phyloP scores from a whole-genome alignment of 75 land plant genomes.

The Larix kaempferi region DNA sequence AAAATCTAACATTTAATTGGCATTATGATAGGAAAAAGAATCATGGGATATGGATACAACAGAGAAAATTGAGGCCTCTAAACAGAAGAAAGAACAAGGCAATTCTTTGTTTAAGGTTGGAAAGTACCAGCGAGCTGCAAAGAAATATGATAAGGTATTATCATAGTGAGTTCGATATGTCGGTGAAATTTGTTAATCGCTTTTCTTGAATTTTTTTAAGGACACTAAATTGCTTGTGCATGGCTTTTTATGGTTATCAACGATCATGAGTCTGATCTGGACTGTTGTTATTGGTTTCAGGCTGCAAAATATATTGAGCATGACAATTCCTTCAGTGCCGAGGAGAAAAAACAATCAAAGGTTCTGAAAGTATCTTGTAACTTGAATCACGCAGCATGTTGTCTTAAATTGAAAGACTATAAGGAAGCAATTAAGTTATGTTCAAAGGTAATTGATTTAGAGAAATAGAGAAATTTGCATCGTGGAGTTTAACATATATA shows the following conservation, averaged over 20 bases:
- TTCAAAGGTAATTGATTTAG: conserved; percentile 39
- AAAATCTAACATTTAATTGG: conserved; percentile 1
- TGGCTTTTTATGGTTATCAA: not conserved
- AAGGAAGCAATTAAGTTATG: conserved; percentile 41
- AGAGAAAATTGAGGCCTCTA: conserved; percentile 66
- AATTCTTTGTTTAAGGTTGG: conserved; percentile 61
- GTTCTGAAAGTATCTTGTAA: conserved; percentile 57
- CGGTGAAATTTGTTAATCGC: not conserved
- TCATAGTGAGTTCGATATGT: too few relatives aligned
- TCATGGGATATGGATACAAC: conserved; percentile 69
- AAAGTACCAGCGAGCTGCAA: conserved; percentile 54
- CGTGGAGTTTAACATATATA: not conserved
- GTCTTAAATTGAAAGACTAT: conserved; percentile 61
- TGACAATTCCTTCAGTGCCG: conserved; percentile 53
- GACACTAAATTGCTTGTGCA: not conserved
- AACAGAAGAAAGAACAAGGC: conserved; percentile 68
- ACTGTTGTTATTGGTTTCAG: conserved; percentile 20
- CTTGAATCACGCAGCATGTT: conserved; percentile 76
- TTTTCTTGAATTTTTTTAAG: not conserved
- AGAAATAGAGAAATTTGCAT: not conserved
- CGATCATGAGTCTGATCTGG: not conserved
- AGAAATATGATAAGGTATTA: conserved; percentile 69
- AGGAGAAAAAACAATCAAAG: conserved; percentile 61
- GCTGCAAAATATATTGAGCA: conserved; percentile 60
- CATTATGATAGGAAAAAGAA: conserved; percentile 51